A percentile compares a stretch with the other conserved stretches of the same genome.
phyloP scores from a whole-genome alignment of 176 grass and related monocot species.

The Aegilops speltoides region DNA sequence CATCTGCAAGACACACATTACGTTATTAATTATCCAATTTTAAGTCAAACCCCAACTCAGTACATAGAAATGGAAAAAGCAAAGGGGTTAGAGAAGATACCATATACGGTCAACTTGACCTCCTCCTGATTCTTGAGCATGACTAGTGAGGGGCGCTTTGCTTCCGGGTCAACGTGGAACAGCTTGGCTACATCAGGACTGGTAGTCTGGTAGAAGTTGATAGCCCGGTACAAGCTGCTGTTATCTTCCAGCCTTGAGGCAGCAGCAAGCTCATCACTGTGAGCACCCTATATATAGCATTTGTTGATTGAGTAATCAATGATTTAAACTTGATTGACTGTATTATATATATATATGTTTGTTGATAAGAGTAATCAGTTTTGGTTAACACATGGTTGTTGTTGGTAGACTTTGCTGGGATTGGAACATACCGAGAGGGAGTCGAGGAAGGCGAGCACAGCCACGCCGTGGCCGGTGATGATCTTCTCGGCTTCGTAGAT shows the following conservation, averaged over 20 bases:
- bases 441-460: conserved; percentile 66
- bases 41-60: not conserved
- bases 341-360: too few species aligned
- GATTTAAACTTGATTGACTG: too few species aligned
- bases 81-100: conserved; percentile 32
- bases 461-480: conserved; percentile 45
- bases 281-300: conserved; percentile 57
- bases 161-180: conserved; percentile 66
- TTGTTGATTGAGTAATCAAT: not conserved
- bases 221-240: conserved; percentile 41
- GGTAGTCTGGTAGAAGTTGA: conserved; percentile 72
- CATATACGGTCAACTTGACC: not conserved
- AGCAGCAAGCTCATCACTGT: conserved; percentile 70
- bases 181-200: conserved; percentile 73
- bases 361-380: not conserved
- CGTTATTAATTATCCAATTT: not conserved
- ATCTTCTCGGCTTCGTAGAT: conserved; percentile 63
- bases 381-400: not conserved
- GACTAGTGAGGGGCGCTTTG: conserved; percentile 66
- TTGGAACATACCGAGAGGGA: conserved; percentile 39
- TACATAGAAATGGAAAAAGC: not conserved
- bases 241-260: conserved; percentile 83
- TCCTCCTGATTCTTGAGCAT: conserved; percentile 61
- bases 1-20: conserved; percentile 51
- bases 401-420: not conserved